Evolutionary conservation across 2,329 filamentous ascomycete genomes (phyloP).

Genomic region (Penicillium janthinellum): DNA sequence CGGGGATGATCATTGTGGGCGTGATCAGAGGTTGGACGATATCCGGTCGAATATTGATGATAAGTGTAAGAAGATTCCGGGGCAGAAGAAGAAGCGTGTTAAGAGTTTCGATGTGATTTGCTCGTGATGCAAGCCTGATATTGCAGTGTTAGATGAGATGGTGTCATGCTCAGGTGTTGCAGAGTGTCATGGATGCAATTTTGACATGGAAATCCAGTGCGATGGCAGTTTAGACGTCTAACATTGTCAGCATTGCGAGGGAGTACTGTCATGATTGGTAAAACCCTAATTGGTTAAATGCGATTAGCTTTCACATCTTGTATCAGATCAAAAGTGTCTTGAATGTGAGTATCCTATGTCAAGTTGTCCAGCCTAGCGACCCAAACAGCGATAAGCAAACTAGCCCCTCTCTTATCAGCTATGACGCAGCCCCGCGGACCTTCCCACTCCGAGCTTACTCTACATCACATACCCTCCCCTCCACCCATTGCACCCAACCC

Average conservation of each 20-base stretch:
- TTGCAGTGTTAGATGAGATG: background rate
- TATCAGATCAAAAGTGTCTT: too few species aligned
- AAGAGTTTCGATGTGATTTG: background rate
- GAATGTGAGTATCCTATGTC: too few species aligned
- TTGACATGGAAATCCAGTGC: too few species aligned
- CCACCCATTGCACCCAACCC: too few species aligned
- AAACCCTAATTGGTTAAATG: too few species aligned
- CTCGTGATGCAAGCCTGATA: background rate
- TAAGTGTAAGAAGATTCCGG: background rate
- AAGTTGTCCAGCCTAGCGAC: too few species aligned
- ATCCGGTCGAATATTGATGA: background rate
- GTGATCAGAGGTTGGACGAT: background rate
- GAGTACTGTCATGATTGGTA: too few species aligned
- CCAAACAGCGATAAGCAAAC: background rate
- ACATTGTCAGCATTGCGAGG: too few species aligned
- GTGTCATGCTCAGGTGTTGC: background rate
- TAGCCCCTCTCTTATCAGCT: background rate
- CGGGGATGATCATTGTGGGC: conserved; percentile 9
- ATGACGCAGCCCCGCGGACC: background rate
- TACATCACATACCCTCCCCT: background rate
- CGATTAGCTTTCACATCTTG: too few species aligned
- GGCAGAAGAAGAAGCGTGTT: background rate
- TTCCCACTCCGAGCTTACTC: background rate
- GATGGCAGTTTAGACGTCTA: too few species aligned
- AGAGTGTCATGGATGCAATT: background rate